phyloP scores from a whole-genome alignment of 192 early-diverging fungal species.

The Coemansia sp. region DNA sequence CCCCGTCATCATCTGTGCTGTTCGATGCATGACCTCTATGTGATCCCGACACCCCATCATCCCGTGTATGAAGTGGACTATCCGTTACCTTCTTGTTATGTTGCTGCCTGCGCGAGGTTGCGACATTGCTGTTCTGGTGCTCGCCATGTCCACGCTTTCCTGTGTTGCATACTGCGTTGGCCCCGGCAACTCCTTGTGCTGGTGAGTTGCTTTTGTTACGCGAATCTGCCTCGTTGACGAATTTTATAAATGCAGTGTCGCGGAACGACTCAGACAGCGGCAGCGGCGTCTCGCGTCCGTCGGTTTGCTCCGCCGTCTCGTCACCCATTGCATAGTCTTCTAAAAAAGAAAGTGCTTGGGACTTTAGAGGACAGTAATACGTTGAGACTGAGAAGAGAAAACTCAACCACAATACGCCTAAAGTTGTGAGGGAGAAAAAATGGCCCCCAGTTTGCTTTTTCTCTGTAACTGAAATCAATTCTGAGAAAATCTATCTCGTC shows the following conservation, averaged over 20 bases:
- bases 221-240: constrained; percentile 22
- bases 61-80: background rate
- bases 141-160: background rate
- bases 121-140: background rate
- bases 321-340: constrained; percentile 36
- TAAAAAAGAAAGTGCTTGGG: too few species aligned
- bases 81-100: constrained; percentile 1
- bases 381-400: too few species aligned
- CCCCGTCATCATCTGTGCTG: constrained; percentile 17
- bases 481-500: too few species aligned
- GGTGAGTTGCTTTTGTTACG: constrained; percentile 7
- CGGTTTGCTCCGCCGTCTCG: constrained; percentile 16
- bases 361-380: too few species aligned
- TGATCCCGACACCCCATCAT: constrained; percentile 7
- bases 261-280: constrained; percentile 34
- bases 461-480: background rate
- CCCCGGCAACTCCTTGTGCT: background rate
- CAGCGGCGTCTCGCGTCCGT: constrained; percentile 4
- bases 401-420: too few species aligned
- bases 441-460: background rate
- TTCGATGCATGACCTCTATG: constrained; percentile 1
- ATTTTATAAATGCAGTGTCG: constrained; percentile 24
- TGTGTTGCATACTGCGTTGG: background rate
- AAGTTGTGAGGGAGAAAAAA: too few species aligned
- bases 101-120: too few species aligned